These are phyloP conservation scores for Kwoniella europaea DNA, from an alignment of 768 basidiomycete species.

Conservation along the genomic window DNA sequence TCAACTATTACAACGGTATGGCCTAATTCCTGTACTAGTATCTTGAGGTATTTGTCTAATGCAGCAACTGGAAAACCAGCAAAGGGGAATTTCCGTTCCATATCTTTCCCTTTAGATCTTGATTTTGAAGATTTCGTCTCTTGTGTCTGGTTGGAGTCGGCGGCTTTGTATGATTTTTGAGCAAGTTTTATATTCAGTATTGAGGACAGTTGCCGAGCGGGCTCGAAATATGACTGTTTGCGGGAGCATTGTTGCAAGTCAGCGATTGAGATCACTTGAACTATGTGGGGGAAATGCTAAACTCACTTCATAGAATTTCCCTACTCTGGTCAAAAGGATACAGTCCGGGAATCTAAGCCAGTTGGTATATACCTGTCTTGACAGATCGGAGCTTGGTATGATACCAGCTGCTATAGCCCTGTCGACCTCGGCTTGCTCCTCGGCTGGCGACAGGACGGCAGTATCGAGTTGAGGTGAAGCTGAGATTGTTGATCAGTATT, in stretches of 20 bases:
- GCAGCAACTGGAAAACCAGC: conserved; percentile 88
- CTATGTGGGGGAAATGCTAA: too few relatives aligned
- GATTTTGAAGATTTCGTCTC: conserved; percentile 3
- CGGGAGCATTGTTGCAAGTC: not conserved
- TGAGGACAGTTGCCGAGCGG: conserved; percentile 76
- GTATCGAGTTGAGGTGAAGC: not conserved
- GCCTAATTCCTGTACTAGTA: conserved; percentile 78
- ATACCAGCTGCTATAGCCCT: conserved; percentile 24
- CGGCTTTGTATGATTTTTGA: conserved; percentile 33
- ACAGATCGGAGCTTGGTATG: conserved; percentile 63
- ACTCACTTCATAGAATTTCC: conserved; percentile 90
- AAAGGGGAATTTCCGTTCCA: conserved; percentile 65
- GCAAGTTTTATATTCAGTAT: conserved; percentile 79
- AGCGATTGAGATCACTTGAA: not conserved
- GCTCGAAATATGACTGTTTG: conserved; percentile 86
- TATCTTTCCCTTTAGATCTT: not conserved
- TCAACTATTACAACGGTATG: conserved; percentile 92
- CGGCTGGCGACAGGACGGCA: conserved; percentile 4
- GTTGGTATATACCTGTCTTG: conserved; percentile 73
- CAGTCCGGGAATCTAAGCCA: conserved; percentile 81
- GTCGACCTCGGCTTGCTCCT: conserved; percentile 14
- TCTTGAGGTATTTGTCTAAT: conserved; percentile 83
- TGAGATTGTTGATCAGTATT: too few relatives aligned
- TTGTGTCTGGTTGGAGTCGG: not conserved
- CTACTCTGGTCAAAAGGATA: conserved; percentile 86